Evolutionary conservation across 1,139 yeast genomes (phyloP).

Genomic region (Kodamaea sp.): DNA sequence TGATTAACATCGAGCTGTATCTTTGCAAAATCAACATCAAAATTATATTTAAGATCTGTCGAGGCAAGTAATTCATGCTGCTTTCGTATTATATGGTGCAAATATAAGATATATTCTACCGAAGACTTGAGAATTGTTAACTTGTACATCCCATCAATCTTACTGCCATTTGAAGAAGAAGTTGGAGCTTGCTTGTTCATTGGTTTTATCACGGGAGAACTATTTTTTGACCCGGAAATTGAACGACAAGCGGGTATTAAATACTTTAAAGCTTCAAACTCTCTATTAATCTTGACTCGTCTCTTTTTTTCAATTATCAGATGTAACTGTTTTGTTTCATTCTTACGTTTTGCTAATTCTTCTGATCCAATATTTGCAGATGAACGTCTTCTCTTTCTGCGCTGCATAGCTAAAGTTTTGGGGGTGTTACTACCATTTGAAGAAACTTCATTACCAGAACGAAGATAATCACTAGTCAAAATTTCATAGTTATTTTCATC

Average conservation of each 20-base stretch:
- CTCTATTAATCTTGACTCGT: conserved; percentile 74
- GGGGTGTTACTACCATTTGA: conserved; percentile 6
- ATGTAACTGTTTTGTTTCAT: conserved; percentile 63
- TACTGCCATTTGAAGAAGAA: conserved; percentile 27
- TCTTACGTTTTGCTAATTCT: conserved; percentile 51
- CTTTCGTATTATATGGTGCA: conserved; percentile 55
- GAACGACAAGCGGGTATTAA: conserved; percentile 74
- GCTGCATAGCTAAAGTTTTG: conserved; percentile 8
- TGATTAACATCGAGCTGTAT: conserved; percentile 55
- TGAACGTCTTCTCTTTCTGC: conserved; percentile 48
- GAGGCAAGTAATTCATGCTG: conserved; percentile 35
- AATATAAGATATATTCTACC: conserved; percentile 71
- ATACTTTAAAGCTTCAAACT: conserved; percentile 75
- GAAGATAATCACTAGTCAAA: conserved; percentile 35
- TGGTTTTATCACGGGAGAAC: conserved; percentile 15
- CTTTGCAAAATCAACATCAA: conserved; percentile 45
- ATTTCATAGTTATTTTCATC: conserved; percentile 43
- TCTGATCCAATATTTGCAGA: conserved; percentile 46
- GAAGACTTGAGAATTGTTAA: conserved; percentile 76
- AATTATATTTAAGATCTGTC: conserved; percentile 22
- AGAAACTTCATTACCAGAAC: conserved; percentile 3
- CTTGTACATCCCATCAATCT: conserved; percentile 71
- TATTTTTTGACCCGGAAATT: conserved; percentile 18
- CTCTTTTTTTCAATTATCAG: conserved; percentile 78
- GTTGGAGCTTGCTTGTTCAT: conserved; percentile 9